phyloP scores from a whole-genome alignment of 176 grass and related monocot genomes.

The Typha latifolia region DNA sequence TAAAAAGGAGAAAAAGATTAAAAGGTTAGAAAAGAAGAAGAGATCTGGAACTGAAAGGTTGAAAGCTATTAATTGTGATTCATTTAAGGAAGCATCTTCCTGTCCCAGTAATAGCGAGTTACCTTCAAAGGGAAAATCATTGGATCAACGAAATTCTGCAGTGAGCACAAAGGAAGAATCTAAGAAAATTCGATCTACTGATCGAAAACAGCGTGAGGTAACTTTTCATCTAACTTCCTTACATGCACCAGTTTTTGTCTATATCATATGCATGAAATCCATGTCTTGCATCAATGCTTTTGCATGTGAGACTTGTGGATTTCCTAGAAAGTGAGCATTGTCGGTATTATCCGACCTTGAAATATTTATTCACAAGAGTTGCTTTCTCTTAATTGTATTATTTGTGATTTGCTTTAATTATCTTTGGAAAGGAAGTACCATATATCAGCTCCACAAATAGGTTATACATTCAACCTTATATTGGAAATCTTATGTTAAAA shows the following conservation, averaged over 20 bases:
- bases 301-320: not conserved
- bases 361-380: not conserved
- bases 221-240: conserved; percentile 7
- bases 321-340: not conserved
- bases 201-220: conserved; percentile 73
- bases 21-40: conserved; percentile 24
- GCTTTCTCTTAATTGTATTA: not conserved
- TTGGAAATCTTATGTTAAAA: too few species aligned
- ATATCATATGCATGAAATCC: not conserved
- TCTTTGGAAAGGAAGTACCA: too few species aligned
- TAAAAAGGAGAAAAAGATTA: conserved; percentile 39
- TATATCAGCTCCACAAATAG: too few species aligned
- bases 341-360: not conserved
- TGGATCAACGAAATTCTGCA: conserved; percentile 41
- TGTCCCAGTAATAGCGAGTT: conserved; percentile 44
- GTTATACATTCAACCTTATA: too few species aligned
- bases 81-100: conserved; percentile 46
- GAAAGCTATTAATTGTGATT: conserved; percentile 36
- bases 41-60: conserved; percentile 39
- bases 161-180: conserved; percentile 55
- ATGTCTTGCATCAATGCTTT: not conserved
- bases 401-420: too few species aligned
- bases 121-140: conserved; percentile 41
- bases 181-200: conserved; percentile 57
- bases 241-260: not conserved